A percentile compares a stretch with the other conserved stretches of the same genome.
These are phyloP conservation scores for Fusarium verticillioides DNA, from an alignment of 2,329 filamentous ascomycete genomes.

Conservation along the genomic window DNA sequence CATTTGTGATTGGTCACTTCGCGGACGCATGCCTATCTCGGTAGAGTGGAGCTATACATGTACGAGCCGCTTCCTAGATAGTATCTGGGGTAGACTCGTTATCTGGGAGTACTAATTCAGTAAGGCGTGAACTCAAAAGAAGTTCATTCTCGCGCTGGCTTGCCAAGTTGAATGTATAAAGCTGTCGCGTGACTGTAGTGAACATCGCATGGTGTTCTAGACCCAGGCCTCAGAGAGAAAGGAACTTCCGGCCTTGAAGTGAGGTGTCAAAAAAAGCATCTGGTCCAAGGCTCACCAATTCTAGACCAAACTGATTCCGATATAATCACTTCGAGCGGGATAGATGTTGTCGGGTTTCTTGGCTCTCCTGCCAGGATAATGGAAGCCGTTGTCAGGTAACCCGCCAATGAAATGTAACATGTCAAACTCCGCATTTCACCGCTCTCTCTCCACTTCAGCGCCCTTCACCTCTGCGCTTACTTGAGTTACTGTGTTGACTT, in stretches of 20 bases:
- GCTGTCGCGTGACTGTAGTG: background rate
- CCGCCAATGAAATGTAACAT: background rate
- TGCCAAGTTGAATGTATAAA: background rate
- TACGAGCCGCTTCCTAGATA: background rate
- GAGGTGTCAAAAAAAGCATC: background rate
- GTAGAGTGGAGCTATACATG: background rate
- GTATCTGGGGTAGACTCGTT: background rate
- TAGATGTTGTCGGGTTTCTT: background rate
- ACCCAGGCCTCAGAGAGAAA: background rate
- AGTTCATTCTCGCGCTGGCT: background rate
- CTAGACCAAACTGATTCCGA: background rate
- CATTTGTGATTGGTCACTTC: background rate
- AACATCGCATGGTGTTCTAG: background rate
- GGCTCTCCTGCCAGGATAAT: fast-evolving
- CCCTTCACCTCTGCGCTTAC: background rate
- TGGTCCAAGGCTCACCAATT: background rate
- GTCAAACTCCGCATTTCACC: background rate
- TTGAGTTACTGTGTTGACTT: background rate
- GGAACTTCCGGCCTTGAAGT: fast-evolving
- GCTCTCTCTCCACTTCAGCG: background rate
- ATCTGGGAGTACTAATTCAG: background rate
- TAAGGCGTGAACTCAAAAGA: background rate
- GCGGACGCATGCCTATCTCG: conserved; percentile 21
- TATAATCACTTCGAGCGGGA: background rate
- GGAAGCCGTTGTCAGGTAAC: background rate